Conservation (phyloP, 768 basidiomycete genomes). For the Mycena metata region DNA sequence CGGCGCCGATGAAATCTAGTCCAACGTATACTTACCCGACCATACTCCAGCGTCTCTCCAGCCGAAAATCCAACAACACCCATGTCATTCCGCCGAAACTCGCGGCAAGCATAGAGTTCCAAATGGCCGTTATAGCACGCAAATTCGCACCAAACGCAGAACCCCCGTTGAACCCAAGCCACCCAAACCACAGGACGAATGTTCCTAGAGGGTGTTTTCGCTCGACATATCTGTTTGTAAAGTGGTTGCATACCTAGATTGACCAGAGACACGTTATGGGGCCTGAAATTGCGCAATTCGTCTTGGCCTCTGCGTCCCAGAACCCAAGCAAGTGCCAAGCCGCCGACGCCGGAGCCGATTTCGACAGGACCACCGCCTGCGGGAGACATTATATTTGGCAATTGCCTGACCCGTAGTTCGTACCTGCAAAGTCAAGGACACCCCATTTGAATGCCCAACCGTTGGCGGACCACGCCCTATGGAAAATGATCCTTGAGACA, state of each 20-base stretch:
- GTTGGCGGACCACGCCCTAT: slow-evolving; percentile 76
- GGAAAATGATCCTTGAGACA: too few species aligned
- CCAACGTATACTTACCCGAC: slow-evolving; percentile 58
- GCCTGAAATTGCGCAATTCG: slow-evolving; percentile 83
- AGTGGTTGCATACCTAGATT: slow-evolving; percentile 78
- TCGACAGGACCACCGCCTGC: slow-evolving; percentile 90
- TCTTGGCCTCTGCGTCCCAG: slow-evolving; percentile 84
- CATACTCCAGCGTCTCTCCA: slow-evolving; percentile 88
- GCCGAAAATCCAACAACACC: slow-evolving; percentile 84
- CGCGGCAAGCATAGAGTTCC: slow-evolving; percentile 91
- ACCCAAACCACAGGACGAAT: slow-evolving; percentile 47
- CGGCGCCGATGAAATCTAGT: neutral
- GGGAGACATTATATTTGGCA: slow-evolving; percentile 20
- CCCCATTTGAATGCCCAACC: slow-evolving; percentile 92
- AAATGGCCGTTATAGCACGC: slow-evolving; percentile 85
- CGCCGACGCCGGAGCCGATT: slow-evolving; percentile 87
- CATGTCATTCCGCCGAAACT: slow-evolving; percentile 87
- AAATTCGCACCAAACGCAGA: slow-evolving; percentile 91
- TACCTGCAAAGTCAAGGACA: slow-evolving; percentile 89
- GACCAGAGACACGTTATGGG: slow-evolving; percentile 89
- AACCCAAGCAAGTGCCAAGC: slow-evolving; percentile 89
- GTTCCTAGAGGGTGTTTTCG: slow-evolving; percentile 16
- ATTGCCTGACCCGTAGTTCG: slow-evolving; percentile 34
- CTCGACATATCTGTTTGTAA: too few species aligned
- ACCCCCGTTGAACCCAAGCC: slow-evolving; percentile 93